A percentile compares a stretch with the other conserved stretches of the same genome.
Evolutionary conservation across 768 basidiomycete genomes (phyloP).

Genomic region (Inosperma sp.): DNA sequence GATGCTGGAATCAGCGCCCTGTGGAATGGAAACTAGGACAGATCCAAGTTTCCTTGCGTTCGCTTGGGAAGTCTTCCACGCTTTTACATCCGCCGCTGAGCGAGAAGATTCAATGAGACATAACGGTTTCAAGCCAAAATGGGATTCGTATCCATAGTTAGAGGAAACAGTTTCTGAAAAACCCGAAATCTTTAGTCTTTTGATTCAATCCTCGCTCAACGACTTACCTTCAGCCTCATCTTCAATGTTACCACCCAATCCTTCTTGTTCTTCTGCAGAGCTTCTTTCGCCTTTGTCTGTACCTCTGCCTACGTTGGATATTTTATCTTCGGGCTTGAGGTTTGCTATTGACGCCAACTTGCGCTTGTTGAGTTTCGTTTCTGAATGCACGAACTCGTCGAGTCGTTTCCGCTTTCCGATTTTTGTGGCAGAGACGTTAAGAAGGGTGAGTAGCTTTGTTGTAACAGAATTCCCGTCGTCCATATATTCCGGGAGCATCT

Average conservation of each 20-base stretch:
- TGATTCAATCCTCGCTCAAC: too few species aligned
- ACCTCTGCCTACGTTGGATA: not conserved
- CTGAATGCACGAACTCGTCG: conserved; percentile 39
- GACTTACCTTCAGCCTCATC: conserved; percentile 1
- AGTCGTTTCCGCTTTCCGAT: conserved; percentile 52
- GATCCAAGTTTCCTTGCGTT: conserved; percentile 56
- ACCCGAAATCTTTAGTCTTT: not conserved
- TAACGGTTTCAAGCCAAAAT: conserved; percentile 64
- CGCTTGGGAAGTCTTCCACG: conserved; percentile 52
- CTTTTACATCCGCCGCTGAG: conserved; percentile 45
- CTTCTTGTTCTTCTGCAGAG: too few species aligned
- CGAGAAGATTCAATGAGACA: conserved; percentile 47
- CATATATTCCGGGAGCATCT: too few species aligned
- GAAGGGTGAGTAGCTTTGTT: conserved; percentile 77
- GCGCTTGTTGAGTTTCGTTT: conserved; percentile 67
- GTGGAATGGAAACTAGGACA: conserved; percentile 46
- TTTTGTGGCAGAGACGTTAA: conserved; percentile 86
- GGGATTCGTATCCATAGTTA: conserved; percentile 58
- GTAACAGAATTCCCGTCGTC: conserved; percentile 53
- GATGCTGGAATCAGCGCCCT: conserved; percentile 30
- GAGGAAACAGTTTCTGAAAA: conserved; percentile 6
- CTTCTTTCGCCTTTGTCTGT: not conserved
- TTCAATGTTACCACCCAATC: not conserved
- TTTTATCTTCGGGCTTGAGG: conserved; percentile 1
- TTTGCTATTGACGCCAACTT: conserved; percentile 27